Percentiles rank a stretch among this genome's conserved stretches.
phyloP scores from a whole-genome alignment of 805 yeast genomes.

The Lipomyces oligophaga region DNA sequence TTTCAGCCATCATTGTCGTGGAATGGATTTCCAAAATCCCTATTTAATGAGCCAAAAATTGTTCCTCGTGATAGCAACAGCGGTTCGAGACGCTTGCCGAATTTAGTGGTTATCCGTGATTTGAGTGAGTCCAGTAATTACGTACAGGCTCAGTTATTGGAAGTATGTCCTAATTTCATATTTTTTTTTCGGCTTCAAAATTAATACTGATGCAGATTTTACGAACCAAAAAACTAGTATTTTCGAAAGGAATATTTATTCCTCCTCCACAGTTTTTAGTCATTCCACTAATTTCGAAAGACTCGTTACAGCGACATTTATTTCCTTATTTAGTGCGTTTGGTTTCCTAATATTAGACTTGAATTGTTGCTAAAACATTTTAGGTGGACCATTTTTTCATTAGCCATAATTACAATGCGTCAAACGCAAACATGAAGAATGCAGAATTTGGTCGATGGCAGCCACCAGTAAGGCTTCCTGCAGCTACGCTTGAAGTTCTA shows the following conservation, averaged over 20 bases:
- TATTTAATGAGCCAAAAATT: no score
- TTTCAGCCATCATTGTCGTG: conserved; percentile 6
- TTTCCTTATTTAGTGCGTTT: conserved; percentile 23
- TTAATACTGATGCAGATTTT: conserved; percentile 8
- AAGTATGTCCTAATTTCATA: conserved; percentile 3
- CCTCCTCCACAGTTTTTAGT: conserved; percentile 21
- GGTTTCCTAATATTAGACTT: no score
- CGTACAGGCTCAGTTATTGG: conserved; percentile 25
- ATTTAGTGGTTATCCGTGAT: conserved; percentile 18
- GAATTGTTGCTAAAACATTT: no score
- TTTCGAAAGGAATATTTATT: conserved; percentile 7
- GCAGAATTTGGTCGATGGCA: conserved; percentile 2
- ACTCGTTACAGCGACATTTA: background rate
- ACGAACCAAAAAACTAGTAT: conserved; percentile 10
- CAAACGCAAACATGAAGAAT: background rate
- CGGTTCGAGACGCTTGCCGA: conserved; percentile 14
- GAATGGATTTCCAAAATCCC: background rate
- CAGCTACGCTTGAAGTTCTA: background rate
- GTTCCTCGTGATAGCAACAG: no score
- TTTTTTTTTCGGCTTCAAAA: background rate
- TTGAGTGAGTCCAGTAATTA: conserved; percentile 20
- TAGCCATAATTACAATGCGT: conserved; percentile 21
- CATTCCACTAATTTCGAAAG: conserved; percentile 9
- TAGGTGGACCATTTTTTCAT: conserved; percentile 23
- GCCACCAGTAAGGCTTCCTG: conserved; percentile 5